Base-by-base conservation (phyloP, 116 monocot species). In the Posidonia oceanica region DNA sequence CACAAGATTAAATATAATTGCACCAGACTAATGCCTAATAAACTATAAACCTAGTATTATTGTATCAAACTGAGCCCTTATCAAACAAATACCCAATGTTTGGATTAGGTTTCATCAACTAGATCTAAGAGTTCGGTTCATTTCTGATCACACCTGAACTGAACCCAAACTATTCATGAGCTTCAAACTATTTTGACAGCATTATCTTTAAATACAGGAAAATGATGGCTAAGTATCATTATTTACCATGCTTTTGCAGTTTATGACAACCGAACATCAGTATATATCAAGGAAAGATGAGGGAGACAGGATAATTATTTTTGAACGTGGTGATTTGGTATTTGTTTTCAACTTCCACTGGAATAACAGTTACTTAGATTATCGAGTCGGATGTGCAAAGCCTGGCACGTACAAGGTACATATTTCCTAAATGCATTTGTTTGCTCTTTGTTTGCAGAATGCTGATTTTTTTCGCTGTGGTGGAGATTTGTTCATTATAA, bases 271-370 rank as follows among this genome's bases (percentile, higher is more conserved):
- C 18, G 78, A 78, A 53, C 93, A 99, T 72, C 88, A 82, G 67
- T 99, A 90, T 69, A 78, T 90, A 75, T 99, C 99, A 55, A 75
- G 84, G 44, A 86, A 90, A 79, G 90, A 99, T 80, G 99, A 99
- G 73, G 88, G 75, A 10, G 90, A 93, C 66, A 93, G 75, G 75
- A 76, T 93, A 71, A 80, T 99, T 73, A 55, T 99, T 59, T 99
- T 93, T 72, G 99, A 99, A 71, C 80, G 93, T 63, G 99, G 80
- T 70, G 72, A 93, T 68, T 76, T 99, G 68, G 88, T 99, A 10
- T 93, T 99, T 75, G 93, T 99, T 61, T 93, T 90, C 81, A 99
- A 99, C 79, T 99, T 99, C 75, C 99, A 99, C 63, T 99, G 99
- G 93, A 83, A 48, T 17, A 90, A 84, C 73, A 99, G 99, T 61